Conservation (phyloP, 768 basidiomycete genomes). For the Dioszegia aurantiaca region DNA sequence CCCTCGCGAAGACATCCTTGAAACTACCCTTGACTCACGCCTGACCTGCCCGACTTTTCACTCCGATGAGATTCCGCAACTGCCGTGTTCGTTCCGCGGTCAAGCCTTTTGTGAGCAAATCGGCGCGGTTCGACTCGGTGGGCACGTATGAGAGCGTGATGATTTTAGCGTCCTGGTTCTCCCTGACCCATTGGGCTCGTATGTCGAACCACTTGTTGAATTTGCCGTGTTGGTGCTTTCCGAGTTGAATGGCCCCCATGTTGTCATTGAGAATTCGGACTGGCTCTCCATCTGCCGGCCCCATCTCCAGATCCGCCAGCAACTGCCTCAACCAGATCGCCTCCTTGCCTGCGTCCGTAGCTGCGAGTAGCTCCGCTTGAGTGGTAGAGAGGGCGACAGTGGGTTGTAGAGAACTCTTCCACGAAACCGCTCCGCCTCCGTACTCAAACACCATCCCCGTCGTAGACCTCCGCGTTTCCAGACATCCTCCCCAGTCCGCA, state of each 20-base stretch:
- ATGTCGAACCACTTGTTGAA: slow-evolving; percentile 14
- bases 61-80: too few species aligned
- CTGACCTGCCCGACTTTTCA: too few species aligned
- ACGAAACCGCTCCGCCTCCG: too few species aligned
- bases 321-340: too few species aligned
- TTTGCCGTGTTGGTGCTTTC: slow-evolving; percentile 17
- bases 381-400: too few species aligned
- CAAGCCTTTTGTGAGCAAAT: slow-evolving; percentile 7
- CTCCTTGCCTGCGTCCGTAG: slow-evolving; percentile 9
- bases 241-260: slow-evolving; percentile 13
- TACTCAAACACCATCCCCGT: too few species aligned
- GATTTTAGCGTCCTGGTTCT: background rate
- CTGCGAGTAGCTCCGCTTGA: too few species aligned
- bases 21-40: too few species aligned
- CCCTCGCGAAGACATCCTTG: too few species aligned
- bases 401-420: too few species aligned
- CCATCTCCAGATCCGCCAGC: background rate
- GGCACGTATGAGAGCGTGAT: slow-evolving; percentile 3
- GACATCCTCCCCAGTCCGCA: too few species aligned
- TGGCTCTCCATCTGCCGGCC: background rate
- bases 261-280: slow-evolving; percentile 7
- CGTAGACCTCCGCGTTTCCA: too few species aligned
- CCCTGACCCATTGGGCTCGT: slow-evolving; percentile 9
- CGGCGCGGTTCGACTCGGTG: slow-evolving; percentile 8
- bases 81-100: background rate